phyloP scores from a whole-genome alignment of 768 basidiomycete genomes.

The Porphyrellus cyaneotinctus region DNA sequence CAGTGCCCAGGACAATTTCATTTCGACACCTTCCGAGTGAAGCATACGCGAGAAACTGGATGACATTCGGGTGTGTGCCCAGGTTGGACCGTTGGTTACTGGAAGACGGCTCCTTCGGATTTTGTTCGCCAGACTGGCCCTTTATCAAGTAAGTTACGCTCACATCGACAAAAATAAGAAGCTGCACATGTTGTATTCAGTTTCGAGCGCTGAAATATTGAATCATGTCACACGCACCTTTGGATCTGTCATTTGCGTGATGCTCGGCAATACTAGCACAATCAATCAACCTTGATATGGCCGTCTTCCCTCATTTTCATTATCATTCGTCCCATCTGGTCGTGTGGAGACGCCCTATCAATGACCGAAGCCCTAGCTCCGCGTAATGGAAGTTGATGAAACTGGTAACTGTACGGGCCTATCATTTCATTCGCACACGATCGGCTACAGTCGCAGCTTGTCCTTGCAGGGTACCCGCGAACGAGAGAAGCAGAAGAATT shows the following conservation, averaged over 20 bases:
- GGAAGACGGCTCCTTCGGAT: background rate
- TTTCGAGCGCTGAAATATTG: background rate
- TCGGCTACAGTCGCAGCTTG: background rate
- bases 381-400: conserved; percentile 23
- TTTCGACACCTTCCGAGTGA: background rate
- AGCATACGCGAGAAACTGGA: background rate
- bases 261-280: background rate
- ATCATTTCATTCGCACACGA: conserved; percentile 12
- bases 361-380: conserved; percentile 1
- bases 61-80: no score
- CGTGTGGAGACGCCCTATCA: conserved; percentile 1
- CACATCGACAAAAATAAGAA: background rate
- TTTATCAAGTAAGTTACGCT: background rate
- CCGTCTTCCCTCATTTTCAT: background rate
- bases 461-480: conserved; percentile 14
- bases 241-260: conserved; percentile 2
- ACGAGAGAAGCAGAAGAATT: background rate
- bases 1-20: background rate
- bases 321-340: background rate
- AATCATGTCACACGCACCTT: background rate
- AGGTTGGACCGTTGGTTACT: background rate
- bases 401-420: conserved; percentile 12
- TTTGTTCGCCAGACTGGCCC: conserved; percentile 1
- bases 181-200: background rate
- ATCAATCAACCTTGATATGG: conserved; percentile 12